Evolutionary conservation across 1,139 yeast genomes (phyloP), one percentile per base, ranked within the genome.

Genomic region (Hemisphaericaspora lyxosophila): DNA sequence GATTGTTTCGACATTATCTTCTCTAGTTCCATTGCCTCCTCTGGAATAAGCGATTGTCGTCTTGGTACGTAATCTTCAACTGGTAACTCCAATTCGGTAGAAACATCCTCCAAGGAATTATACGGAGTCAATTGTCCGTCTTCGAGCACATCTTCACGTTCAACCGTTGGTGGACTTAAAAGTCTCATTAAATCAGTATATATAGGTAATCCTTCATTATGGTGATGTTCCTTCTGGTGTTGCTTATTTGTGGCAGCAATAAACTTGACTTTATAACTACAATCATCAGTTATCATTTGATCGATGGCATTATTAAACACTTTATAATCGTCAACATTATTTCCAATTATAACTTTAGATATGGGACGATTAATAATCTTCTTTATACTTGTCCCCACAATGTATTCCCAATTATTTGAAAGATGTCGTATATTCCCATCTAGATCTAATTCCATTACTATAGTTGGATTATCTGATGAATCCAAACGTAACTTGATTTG

Each of bases 401-500:
- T 73, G 7, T 73, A 54, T 49, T 81, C 84, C 97, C 97, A 90
- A 46, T 83, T 78, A 44, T 74, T 75, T 45, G 92, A 78, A 24
- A 89, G 59, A 56, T 85, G 86, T 38, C 78, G 75, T n/a, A 92
- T 80, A 29, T 73, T 77, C 14, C 96, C 89, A 50, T 82, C 83
- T 53, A 88, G 64, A 52, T 85, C 92, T 42, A 92, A 64, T 59
- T 92, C 98, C 66, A 92, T 64, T 1, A 92, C 83, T n/a, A 83
- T 78, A n/a, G 89, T 82, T 4, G 88, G 88, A 48, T 82, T 84
- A 45, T 77, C 75, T 9, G 81, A 74, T 14, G 85, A 78, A 1
- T 90, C 90, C 20, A 69, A 49, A 14, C 70, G 57, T 24, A 75
- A 55, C 44, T 74, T 80, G n/a, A 70, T 57, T 47, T 68, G 73